phyloP scores from a whole-genome alignment of 1,284 basidiomycete species.

The Trametes polyzona region DNA sequence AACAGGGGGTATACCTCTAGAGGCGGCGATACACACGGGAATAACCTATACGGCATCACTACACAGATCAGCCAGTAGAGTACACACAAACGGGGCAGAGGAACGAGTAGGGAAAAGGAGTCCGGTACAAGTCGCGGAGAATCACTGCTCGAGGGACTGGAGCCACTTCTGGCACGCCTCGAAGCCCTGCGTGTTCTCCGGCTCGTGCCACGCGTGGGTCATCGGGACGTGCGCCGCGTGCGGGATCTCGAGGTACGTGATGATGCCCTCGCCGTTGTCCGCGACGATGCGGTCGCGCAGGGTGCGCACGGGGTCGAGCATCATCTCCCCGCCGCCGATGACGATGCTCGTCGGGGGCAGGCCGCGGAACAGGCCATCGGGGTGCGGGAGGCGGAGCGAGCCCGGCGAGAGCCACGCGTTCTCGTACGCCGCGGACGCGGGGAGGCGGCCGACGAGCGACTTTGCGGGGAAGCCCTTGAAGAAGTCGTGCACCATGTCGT shows the following conservation, averaged over 20 bases:
- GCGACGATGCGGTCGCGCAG: constrained; percentile 28
- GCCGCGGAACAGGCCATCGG: constrained; percentile 45
- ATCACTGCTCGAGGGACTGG: constrained; percentile 3
- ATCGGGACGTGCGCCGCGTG: constrained; percentile 58
- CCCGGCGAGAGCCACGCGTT: constrained; percentile 63
- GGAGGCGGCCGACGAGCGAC: constrained; percentile 48
- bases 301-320: constrained; percentile 48
- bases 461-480: constrained; percentile 35
- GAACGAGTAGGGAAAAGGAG: no score
- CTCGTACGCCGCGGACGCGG: constrained; percentile 38
- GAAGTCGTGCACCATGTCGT: constrained; percentile 44
- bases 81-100: not conserved
- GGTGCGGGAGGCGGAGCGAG: constrained; percentile 39
- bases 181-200: constrained; percentile 46
- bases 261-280: constrained; percentile 32
- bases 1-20: not conserved
- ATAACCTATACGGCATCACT: not conserved
- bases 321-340: constrained; percentile 54
- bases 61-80: not conserved
- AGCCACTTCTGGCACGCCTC: not conserved
- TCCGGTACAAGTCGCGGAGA: no score
- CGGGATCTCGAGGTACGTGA: constrained; percentile 50
- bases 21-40: not conserved
- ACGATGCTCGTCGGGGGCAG: constrained; percentile 60
- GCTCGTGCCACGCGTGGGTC: constrained; percentile 53